Evolutionary conservation across 768 basidiomycete species (phyloP).

Genomic region (Epithele typhae): DNA sequence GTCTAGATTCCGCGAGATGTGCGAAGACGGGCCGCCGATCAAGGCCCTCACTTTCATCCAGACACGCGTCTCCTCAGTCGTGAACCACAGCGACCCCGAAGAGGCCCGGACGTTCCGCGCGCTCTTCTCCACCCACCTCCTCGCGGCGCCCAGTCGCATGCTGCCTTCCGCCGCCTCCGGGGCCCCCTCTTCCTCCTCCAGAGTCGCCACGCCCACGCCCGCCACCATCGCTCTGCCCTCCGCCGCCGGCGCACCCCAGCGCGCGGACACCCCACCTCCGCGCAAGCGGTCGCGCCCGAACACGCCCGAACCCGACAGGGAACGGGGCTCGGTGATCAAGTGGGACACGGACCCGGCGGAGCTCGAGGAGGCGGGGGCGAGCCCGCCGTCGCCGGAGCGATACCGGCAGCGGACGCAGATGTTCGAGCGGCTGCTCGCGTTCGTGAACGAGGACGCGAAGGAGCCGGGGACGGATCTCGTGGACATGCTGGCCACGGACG

Average conservation of each 20-base stretch:
- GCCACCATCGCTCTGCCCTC: conserved; percentile 39
- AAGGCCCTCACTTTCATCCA: conserved; percentile 71
- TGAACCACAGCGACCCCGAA: conserved; percentile 59
- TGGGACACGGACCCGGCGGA: conserved; percentile 26
- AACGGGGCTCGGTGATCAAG: conserved; percentile 1
- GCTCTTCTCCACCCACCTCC: conserved; percentile 54
- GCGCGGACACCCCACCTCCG: neutral
- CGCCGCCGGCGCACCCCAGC: neutral
- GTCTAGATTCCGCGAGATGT: conserved; percentile 77
- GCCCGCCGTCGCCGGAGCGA: conserved; percentile 38
- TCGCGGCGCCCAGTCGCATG: conserved; percentile 29
- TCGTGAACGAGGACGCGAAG: conserved; percentile 59
- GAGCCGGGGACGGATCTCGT: conserved; percentile 62
- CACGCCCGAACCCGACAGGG: neutral
- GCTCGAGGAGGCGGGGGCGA: conserved; percentile 7
- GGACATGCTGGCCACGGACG: conserved; percentile 49
- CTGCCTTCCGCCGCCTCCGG: neutral
- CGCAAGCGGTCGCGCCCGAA: neutral
- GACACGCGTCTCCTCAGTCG: conserved; percentile 62
- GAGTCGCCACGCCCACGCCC: conserved; percentile 9
- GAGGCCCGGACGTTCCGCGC: conserved; percentile 63
- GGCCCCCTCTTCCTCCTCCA: conserved; percentile 23
- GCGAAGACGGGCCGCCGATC: conserved; percentile 54
- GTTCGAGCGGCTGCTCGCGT: conserved; percentile 63
- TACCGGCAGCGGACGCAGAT: conserved; percentile 65